Evolutionary conservation across 306 rosid genomes (phyloP), one percentile per base, ranked within the genome.

Genomic region (Hylodesmum podocarpum): DNA sequence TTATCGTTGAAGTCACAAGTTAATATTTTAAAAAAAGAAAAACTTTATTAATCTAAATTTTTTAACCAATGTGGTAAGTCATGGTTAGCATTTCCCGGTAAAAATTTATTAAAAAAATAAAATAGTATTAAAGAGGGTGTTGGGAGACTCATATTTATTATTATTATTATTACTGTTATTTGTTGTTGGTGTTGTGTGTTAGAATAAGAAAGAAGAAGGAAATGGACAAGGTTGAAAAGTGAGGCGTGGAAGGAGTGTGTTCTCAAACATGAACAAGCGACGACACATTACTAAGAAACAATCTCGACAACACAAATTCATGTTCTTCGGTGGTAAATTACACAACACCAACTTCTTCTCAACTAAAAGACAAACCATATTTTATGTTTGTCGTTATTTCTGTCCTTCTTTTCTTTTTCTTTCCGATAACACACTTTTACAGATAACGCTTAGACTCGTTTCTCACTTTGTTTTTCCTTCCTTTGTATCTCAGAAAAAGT

Each of bases 171-270:
- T 16, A 0, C 4, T 3, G 0, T 40, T 5, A 16, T 29, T 18
- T 44, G 51, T 27, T 46, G 4, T 28, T 37, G 24, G 29, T 59
- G 4, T 28, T 37, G 24, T 27, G 53, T 28, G 2, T 0, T 59
- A 24, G 29, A 37, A 3, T 12, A 31, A 31, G 39, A 5, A 14
- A 50, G 25, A 31, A 11, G 15, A 58, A 16, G 54, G 74, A 83
- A 78, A 91, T 84, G 90, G 86, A 87, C 91, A 90, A 88, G 66
- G 63, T 68, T 66, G 80, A 78, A 83, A 85, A 49, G 75, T 79
- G 88, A 86, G 85, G 85, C 88, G 90, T 78, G 91, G 89, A 85
- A 80, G 76, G 22, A 85, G 79, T 70, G 78, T 78, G 81, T 79
- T 81, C 65, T 75, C 84, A 81, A 76, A 70, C 65, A 2, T 82